phyloP scores from a whole-genome alignment of 2,329 filamentous ascomycete genomes.

The Exserohilum turcica region DNA sequence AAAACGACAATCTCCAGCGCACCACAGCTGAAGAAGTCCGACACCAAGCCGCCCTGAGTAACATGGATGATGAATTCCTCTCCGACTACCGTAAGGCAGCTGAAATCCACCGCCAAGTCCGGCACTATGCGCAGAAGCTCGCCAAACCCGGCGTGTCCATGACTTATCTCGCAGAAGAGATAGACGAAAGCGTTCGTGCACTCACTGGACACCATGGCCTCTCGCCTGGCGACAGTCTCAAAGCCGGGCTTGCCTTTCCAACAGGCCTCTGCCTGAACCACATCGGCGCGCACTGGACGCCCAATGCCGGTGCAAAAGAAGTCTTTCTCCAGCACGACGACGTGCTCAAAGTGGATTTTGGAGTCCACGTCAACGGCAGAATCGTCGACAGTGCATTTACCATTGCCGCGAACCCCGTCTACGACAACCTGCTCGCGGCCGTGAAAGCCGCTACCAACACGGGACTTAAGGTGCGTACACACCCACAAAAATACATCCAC shows the following conservation, averaged over 20 bases:
- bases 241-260: slow-evolving; percentile 83
- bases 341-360: slow-evolving; percentile 76
- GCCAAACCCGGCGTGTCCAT: slow-evolving; percentile 79
- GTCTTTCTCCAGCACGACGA: slow-evolving; percentile 71
- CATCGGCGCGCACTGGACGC: slow-evolving; percentile 82
- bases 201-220: slow-evolving; percentile 76
- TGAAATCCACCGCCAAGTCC: slow-evolving; percentile 85
- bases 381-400: slow-evolving; percentile 77
- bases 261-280: slow-evolving; percentile 82
- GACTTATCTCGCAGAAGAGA: slow-evolving; percentile 78
- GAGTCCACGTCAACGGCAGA: slow-evolving; percentile 70
- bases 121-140: slow-evolving; percentile 76
- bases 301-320: slow-evolving; percentile 84
- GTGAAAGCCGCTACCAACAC: slow-evolving; percentile 72
- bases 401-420: slow-evolving; percentile 68
- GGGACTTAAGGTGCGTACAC: slow-evolving; percentile 69
- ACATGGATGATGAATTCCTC: slow-evolving; percentile 76
- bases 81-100: slow-evolving; percentile 81
- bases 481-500: too few relatives aligned
- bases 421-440: slow-evolving; percentile 68
- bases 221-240: slow-evolving; percentile 74
- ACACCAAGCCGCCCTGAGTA: slow-evolving; percentile 65
- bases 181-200: slow-evolving; percentile 78
- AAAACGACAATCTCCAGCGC: slow-evolving; percentile 74
- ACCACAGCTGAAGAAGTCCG: slow-evolving; percentile 83